Evolutionary conservation across 805 yeast species (phyloP), one percentile per base, ranked within the genome.

Genomic region (Kuraishia ogatae): DNA sequence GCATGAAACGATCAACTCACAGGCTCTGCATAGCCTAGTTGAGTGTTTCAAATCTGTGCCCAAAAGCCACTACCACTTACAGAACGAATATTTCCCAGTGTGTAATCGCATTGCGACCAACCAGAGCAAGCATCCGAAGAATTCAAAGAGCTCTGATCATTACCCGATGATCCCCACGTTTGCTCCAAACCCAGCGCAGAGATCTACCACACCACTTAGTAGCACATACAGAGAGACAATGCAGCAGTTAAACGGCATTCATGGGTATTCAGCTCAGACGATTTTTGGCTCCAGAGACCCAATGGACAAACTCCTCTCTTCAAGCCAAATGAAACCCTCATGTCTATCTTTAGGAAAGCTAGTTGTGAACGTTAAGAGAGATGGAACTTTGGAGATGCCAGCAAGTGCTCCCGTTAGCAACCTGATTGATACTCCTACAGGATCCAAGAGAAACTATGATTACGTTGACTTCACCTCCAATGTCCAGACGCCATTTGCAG

Each of bases 381-480:
- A 50, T 29, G 51, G 51, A 7, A 15, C 51, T 13, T n/a, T 50
- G 22, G 43, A 24, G 23, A 29, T 21, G 22, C 43, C 43, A 3
- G 4, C 43, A 13, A 3, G 17, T 35, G 43, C 43, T 35, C n/a
- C 43, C 13, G n/a, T 17, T 13, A 35, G 13, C 43, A 35, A 35
- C 43, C 13, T 35, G 43, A 17, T 15, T 50, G 61, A 66, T 22
- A 61, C 64, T 53, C 58, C 60, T 29, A 53, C 61, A 43, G 60
- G 60, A 2, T 53, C 59, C 2, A 54, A 59, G 39, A 60, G 61
- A 53, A 52, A 55, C 21, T 60, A 60, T 48, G 62, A 64, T 17
- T 54, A 51, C 21, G 50, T 60, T 15, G 56, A 58, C 15, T 48
- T 61, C 23, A 54, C 59, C 5, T 58, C 66, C 39, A 60, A 64